A percentile compares a stretch with the other conserved stretches of the same genome.
Evolutionary conservation across 305 asterid genomes (phyloP).

Genomic region (Rubia tinctorum): DNA sequence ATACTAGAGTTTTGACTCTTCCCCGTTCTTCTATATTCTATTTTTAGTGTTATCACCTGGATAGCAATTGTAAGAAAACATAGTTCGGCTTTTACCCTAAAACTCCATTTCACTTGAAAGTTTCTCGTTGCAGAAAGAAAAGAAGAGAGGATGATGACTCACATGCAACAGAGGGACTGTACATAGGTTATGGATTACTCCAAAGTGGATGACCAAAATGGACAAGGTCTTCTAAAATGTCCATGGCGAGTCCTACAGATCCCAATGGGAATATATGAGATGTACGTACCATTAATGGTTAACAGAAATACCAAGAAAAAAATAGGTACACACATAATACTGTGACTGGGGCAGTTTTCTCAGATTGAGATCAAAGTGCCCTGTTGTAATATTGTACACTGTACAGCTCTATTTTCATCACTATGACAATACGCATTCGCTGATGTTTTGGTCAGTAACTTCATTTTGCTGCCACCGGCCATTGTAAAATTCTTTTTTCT

Average conservation of each 20-base stretch:
- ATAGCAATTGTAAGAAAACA: background rate
- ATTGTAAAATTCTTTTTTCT: too few relatives aligned
- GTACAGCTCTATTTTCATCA: background rate
- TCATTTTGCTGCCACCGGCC: background rate
- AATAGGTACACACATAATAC: background rate
- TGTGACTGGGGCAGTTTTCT: background rate
- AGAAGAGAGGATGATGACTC: background rate
- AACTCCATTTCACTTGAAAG: background rate
- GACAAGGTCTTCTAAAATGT: background rate
- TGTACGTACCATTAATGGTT: background rate
- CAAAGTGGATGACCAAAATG: background rate
- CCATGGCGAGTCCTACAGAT: background rate
- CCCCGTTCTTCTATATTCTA: background rate
- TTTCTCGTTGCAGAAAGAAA: conserved; percentile 5
- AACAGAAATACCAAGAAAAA: background rate
- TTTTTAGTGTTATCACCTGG: too few relatives aligned
- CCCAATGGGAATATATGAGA: background rate
- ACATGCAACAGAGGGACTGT: background rate
- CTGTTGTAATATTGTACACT: conserved; percentile 1
- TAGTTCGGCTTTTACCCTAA: background rate
- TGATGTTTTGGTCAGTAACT: too few relatives aligned
- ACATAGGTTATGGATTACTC: background rate
- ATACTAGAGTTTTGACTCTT: background rate
- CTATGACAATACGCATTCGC: too few relatives aligned
- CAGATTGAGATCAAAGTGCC: background rate